Evolutionary conservation across 2,329 filamentous ascomycete species (phyloP).

Genomic region (Sporothrix globosa): DNA sequence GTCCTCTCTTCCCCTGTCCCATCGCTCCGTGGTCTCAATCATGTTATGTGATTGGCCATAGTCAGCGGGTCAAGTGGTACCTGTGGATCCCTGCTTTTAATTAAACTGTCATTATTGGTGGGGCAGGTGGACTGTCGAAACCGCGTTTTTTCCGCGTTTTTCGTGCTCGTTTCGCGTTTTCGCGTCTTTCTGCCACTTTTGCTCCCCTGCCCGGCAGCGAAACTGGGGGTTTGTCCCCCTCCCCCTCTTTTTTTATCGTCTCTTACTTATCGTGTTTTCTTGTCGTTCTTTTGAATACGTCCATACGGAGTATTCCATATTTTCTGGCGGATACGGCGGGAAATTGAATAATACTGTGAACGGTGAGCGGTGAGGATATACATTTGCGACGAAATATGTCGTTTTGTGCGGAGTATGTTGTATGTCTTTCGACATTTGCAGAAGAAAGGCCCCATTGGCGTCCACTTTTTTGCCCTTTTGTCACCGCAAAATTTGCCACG

Average conservation of each 20-base stretch:
- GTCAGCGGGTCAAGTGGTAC: neutral
- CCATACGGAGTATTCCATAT: neutral
- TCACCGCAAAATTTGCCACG: neutral
- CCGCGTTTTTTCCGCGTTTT: conserved; percentile 19
- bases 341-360: neutral
- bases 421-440: too few species aligned
- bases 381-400: neutral
- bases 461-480: too few species aligned
- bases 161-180: conserved; percentile 12
- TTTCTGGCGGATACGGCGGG: conserved; percentile 26
- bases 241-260: neutral
- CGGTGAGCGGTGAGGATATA: conserved; percentile 14
- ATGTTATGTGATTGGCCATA: conserved; percentile 30
- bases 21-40: neutral
- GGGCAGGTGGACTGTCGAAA: neutral
- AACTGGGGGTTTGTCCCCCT: neutral
- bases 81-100: conserved; percentile 19
- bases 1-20: neutral
- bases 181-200: conserved; percentile 18
- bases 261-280: neutral
- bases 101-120: conserved; percentile 27
- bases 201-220: neutral
- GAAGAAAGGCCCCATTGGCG: too few species aligned
- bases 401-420: too few species aligned
- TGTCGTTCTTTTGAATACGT: neutral